Evolutionary conservation across 176 grass and related monocot species (phyloP).

Genomic region (Raddia guianensis): DNA sequence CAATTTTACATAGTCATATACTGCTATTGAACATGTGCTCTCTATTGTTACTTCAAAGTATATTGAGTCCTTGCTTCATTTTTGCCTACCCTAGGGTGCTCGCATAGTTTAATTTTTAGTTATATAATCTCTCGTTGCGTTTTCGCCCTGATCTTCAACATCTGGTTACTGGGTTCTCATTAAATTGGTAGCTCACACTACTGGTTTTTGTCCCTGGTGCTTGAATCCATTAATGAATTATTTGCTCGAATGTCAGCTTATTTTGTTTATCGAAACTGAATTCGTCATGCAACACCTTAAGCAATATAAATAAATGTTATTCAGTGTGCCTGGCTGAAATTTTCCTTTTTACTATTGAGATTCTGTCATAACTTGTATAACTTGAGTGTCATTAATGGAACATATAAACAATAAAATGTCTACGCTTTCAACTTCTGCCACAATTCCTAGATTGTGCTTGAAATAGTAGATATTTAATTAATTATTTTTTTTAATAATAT

Average conservation of each 20-base stretch:
- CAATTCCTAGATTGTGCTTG: neutral
- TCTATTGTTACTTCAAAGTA: neutral
- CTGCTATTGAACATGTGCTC: neutral
- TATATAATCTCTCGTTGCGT: neutral
- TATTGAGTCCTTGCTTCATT: neutral
- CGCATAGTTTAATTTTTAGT: neutral
- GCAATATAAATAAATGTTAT: neutral
- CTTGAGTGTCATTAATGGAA: neutral
- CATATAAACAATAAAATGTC: neutral
- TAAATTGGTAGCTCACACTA: neutral
- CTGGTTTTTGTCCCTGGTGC: neutral
- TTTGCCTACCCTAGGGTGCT: neutral
- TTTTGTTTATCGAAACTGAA: constrained; percentile 15
- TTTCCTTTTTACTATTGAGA: neutral
- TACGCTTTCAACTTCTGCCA: neutral
- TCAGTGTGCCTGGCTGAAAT: neutral
- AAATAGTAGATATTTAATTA: neutral
- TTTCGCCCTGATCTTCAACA: neutral
- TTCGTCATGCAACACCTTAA: neutral
- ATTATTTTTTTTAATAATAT: neutral
- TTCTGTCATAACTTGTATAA: neutral
- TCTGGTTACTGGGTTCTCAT: constrained; percentile 9
- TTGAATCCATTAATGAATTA: neutral
- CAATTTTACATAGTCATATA: neutral
- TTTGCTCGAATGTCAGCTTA: neutral